These are phyloP conservation scores for Acanthamoeba culbertsoni DNA, from an alignment of 208 protist species.

Conservation along the genomic window DNA sequence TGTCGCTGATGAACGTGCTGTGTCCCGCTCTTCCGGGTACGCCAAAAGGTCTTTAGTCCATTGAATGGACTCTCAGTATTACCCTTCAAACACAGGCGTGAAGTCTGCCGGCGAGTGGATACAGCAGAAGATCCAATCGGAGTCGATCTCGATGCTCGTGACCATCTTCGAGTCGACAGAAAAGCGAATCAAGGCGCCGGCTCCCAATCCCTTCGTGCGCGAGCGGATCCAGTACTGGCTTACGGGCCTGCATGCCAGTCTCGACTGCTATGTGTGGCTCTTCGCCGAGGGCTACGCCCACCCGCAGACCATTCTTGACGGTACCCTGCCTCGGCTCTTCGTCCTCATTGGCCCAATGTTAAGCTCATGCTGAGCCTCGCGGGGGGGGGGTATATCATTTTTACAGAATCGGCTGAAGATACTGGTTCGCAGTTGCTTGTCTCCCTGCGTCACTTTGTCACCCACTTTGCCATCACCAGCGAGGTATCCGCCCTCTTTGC, in stretches of 20 bases:
- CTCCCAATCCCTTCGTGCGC: neutral
- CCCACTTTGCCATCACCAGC: conserved; percentile 22
- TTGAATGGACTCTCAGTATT: neutral
- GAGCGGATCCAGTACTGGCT: conserved; percentile 68
- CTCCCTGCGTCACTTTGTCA: conserved; percentile 35
- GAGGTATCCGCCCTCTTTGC: neutral
- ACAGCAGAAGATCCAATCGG: conserved; percentile 26
- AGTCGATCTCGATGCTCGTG: neutral
- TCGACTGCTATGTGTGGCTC: conserved; percentile 72
- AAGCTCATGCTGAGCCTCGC: neutral
- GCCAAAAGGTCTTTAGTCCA: neutral
- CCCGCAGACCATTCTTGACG: conserved; percentile 57
- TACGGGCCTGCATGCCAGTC: conserved; percentile 32
- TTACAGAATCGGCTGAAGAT: no score
- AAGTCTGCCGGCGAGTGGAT: conserved; percentile 66
- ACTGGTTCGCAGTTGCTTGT: neutral
- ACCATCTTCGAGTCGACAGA: conserved; percentile 45
- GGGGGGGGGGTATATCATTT: neutral
- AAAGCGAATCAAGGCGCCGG: neutral
- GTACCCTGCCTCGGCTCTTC: neutral
- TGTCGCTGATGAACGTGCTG: conserved; percentile 71
- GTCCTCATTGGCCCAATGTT: neutral
- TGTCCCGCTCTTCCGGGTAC: conserved; percentile 57
- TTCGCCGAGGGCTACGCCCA: conserved; percentile 66
- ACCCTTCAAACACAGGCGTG: conserved; percentile 2